Base-by-base conservation (phyloP, 1,139 yeast species). In the Pichia sp. region DNA sequence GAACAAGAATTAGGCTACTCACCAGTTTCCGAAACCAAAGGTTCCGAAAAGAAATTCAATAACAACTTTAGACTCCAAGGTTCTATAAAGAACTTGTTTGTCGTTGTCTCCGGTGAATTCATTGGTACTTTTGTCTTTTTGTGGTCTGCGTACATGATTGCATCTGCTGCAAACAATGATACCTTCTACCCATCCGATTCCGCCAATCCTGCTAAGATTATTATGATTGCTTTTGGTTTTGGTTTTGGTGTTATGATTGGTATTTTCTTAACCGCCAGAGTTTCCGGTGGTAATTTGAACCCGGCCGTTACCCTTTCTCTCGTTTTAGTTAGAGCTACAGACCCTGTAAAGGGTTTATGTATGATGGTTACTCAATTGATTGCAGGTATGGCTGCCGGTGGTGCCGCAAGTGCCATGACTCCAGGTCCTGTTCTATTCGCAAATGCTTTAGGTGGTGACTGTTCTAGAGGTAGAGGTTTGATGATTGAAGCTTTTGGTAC, bases 381-480 rank as follows among this genome's bases (percentile, higher is more conserved):
- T 61, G 95, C 83, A 44, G 95, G 95, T 65, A 82, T 87, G 81
- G 87, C 88, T 56, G 95, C 95, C 49, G 95, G 95, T 49, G 95
- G 87, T 64, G 92, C 88, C 40, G 95, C 90, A 42, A 69, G 77
- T 53, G 95, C 88, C 43, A 76, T 86, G 82, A 83, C 94, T 35
- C 95, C 95, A 39, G 95, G 95, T 50, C 72, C 73, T 39, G 71
- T 86, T 57, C 71, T 77, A 27, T 87, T 85, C 58, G 75, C 86
- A 53, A 86, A 87, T 58, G 72, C 74, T 44, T 68, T 85, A 51
- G 88, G 94, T 49, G 81, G 82, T 50, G 92, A 81, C 44, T 71
- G 77, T 55, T 83, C 92, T 41, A 79, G 72, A 62, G 59, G 85
- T 44, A 79, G 90, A 70, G 95, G 92, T 62, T 65, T 85, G 36